These are phyloP conservation scores for Hanseniaspora pseudoguilliermondii DNA, from an alignment of 805 yeast genomes.

Conservation along the genomic window DNA sequence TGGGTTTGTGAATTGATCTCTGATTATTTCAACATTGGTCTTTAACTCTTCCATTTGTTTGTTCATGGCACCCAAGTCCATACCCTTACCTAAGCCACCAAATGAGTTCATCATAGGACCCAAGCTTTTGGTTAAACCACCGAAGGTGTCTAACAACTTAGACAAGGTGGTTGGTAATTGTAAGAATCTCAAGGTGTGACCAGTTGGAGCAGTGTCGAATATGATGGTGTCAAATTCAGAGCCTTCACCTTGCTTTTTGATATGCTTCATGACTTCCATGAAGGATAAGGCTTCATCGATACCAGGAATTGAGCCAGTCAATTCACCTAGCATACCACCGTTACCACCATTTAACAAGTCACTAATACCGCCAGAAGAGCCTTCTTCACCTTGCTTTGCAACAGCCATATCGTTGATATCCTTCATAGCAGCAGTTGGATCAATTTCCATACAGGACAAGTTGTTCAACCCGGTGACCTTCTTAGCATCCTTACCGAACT, in stretches of 20 bases:
- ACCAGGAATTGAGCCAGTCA: conserved; percentile 94
- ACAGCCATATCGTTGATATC: conserved; percentile 54
- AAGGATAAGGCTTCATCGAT: conserved; percentile 96
- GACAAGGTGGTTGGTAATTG: conserved; percentile 89
- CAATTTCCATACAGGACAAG: conserved; percentile 95
- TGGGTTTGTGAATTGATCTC: conserved; percentile 89
- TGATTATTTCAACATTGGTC: conserved; percentile 71
- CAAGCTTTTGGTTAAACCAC: conserved; percentile 69
- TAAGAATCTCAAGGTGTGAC: conserved; percentile 89
- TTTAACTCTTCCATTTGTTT: conserved; percentile 70
- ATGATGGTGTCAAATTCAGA: conserved; percentile 71
- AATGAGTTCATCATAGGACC: conserved; percentile 81
- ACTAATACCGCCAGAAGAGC: conserved; percentile 34
- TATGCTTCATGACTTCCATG: conserved; percentile 95
- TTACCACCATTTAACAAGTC: conserved; percentile 21
- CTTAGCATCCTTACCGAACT: conserved; percentile 93
- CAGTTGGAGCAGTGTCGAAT: conserved; percentile 99
- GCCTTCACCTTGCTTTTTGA: conserved; percentile 49
- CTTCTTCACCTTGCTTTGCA: conserved; percentile 27
- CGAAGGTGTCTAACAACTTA: conserved; percentile 72
- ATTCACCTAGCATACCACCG: conserved; percentile 46
- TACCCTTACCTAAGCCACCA: conserved; percentile 66
- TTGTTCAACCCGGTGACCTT: conserved; percentile 79
- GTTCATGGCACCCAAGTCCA: conserved; percentile 51
- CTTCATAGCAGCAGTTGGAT: conserved; percentile 84